These are phyloP conservation scores for Talaromyces sp. DNA, from an alignment of 2,329 filamentous ascomycete species.

Conservation along the genomic window DNA sequence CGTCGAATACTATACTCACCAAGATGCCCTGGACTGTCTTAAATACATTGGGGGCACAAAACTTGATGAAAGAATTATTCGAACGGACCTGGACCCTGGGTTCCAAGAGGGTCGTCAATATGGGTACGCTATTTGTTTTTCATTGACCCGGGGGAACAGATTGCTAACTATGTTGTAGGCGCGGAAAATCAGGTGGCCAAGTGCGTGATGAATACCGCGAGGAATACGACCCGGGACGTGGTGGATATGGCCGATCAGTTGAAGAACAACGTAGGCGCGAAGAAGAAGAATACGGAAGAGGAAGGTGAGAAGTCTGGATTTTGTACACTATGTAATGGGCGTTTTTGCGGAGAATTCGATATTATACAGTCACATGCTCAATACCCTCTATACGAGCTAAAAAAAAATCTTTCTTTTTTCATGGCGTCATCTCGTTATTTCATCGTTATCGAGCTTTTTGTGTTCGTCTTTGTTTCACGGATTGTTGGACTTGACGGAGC, in stretches of 20 bases:
- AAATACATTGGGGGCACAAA: slow-evolving; percentile 98
- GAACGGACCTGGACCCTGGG: slow-evolving; percentile 90
- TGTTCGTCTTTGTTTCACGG: slow-evolving; percentile 21
- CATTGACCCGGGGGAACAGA: background rate
- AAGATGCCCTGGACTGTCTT: slow-evolving; percentile 95
- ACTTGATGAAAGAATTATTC: slow-evolving; percentile 92
- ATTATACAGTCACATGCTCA: background rate
- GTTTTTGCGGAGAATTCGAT: slow-evolving; percentile 20
- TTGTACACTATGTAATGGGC: slow-evolving; percentile 21
- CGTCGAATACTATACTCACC: slow-evolving; percentile 97
- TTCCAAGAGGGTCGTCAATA: slow-evolving; percentile 96
- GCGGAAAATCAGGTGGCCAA: slow-evolving; percentile 92
- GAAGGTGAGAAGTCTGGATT: slow-evolving; percentile 37
- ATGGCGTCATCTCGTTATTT: background rate
- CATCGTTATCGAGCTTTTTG: background rate
- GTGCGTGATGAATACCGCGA: slow-evolving; percentile 96
- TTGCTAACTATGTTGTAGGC: slow-evolving; percentile 35
- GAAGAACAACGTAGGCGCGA: slow-evolving; percentile 57
- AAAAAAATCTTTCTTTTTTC: background rate
- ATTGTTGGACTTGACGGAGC: slow-evolving; percentile 63
- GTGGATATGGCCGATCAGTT: slow-evolving; percentile 77
- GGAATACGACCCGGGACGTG: slow-evolving; percentile 91
- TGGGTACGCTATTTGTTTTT: slow-evolving; percentile 47
- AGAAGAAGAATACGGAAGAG: slow-evolving; percentile 55
- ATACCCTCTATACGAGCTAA: background rate